Evolutionary conservation across 169 alveolate genomes (phyloP), one percentile per base, ranked within the genome.

Genomic region (Plasmodium falciparum): DNA sequence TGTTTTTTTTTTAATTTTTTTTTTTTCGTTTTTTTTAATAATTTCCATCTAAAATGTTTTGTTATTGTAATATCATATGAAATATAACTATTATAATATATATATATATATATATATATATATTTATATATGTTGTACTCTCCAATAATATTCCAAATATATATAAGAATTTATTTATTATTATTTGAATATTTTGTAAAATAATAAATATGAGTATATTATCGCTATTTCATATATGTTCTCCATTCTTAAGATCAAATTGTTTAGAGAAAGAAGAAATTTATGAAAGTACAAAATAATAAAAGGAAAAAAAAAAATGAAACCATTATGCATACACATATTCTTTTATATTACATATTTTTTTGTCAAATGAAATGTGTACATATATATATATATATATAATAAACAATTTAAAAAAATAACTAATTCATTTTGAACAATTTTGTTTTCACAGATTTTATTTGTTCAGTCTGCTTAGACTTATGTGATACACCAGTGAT

Each of bases 401-500:
- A 29, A 50, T 73, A 29, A 74, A 45, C 20, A 2, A 26, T 62
- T n/a, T 1, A 63, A 61, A 61, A 3, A 29, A 12, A n/a, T 56
- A 9, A 11, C 7, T 11, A 47, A 13, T 80, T 69, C 22, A 45
- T 50, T 15, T 76, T 76, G 49, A 12, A n/a, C n/a, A 56, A 56
- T 75, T 17, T 58, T 61, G 9, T 49, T 74, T 29, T 76, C 50
- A 26, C 45, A 83, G 91, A 83, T 62, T 83, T 83, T 11, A 69
- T 83, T n/a, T 83, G 91, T 49, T 83, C 91, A 12, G 91, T 83
- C 59, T 83, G 91, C 73, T 58, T 83, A 69, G 91, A 83, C 56
- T 67, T 83, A 83, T 83, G 85, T 20, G 74, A 83, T 33, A 83
- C 69, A 26, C 91, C 91, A 33, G 91, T 83, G 47, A 54, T 58